phyloP scores from a whole-genome alignment of 1,284 basidiomycete genomes.

The Austroboletus niveus region DNA sequence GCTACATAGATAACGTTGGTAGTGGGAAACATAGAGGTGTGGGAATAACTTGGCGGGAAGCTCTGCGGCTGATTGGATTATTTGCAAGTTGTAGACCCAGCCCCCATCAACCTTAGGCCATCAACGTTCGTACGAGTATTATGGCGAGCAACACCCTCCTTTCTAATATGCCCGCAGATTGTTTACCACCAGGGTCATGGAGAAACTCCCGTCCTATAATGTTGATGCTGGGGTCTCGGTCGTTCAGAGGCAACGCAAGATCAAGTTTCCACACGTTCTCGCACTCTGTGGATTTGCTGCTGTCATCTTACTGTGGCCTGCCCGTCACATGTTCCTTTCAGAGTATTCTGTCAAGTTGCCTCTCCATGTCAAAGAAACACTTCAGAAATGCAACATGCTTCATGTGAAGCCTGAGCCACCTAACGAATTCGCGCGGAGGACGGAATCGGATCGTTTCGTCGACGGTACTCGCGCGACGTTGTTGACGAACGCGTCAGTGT shows the following conservation, averaged over 20 bases:
- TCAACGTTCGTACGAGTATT: too few species aligned
- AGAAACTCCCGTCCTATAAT: too few species aligned
- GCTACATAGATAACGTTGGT: too few species aligned
- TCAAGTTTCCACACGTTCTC: conserved; percentile 13
- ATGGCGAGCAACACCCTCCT: too few species aligned
- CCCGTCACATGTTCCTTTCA: conserved; percentile 8
- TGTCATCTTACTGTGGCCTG: conserved; percentile 21
- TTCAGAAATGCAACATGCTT: conserved; percentile 31
- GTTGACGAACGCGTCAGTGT: conserved; percentile 67
- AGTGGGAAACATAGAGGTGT: too few species aligned
- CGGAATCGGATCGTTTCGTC: conserved; percentile 59
- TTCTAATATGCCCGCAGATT: too few species aligned
- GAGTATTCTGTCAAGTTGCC: conserved; percentile 19
- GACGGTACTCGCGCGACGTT: conserved; percentile 51
- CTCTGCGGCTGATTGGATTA: too few species aligned
- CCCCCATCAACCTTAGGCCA: too few species aligned
- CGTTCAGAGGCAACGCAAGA: conserved; percentile 5
- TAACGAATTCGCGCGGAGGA: conserved; percentile 41
- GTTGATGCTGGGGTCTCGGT: conserved; percentile 4
- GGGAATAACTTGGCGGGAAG: too few species aligned
- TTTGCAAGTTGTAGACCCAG: too few species aligned
- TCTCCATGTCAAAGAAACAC: conserved; percentile 24
- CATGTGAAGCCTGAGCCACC: conserved; percentile 29
- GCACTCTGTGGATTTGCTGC: conserved; percentile 16
- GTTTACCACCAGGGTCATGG: too few species aligned